phyloP scores from a whole-genome alignment of 306 rosid species.

The Cajanus cajan region DNA sequence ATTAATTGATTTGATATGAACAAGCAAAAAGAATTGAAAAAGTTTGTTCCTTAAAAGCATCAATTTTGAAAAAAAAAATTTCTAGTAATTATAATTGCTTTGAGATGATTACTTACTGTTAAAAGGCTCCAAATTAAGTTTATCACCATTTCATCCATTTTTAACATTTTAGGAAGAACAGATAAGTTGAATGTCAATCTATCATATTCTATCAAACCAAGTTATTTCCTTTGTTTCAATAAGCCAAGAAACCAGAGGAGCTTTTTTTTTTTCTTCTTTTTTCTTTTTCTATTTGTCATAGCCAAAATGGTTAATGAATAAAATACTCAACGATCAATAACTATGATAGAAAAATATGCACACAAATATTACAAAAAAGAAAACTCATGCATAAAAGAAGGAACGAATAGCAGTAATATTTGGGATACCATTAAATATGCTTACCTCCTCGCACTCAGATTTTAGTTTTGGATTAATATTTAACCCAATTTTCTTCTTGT shows the following conservation, averaged over 20 bases:
- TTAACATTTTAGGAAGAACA: constrained; percentile 2
- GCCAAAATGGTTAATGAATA: constrained; percentile 10
- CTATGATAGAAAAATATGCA: background rate
- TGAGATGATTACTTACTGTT: background rate
- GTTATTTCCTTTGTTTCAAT: background rate
- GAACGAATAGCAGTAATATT: background rate
- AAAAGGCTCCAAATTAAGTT: background rate
- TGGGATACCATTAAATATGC: background rate
- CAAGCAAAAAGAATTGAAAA: background rate
- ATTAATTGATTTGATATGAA: background rate
- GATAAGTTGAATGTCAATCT: background rate
- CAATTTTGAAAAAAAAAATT: too few species aligned
- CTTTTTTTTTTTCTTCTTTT: too few species aligned
- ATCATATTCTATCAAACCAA: constrained; percentile 14
- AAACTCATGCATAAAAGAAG: background rate
- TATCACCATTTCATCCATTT: background rate
- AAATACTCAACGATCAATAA: background rate
- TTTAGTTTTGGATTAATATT: constrained; percentile 64
- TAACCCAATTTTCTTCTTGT: constrained; percentile 60
- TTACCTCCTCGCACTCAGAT: constrained; percentile 77
- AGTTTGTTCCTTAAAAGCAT: background rate
- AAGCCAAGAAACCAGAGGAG: constrained; percentile 9
- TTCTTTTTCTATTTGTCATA: background rate
- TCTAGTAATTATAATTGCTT: background rate
- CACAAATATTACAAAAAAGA: constrained; percentile 2